Percentiles rank a stretch among this genome's conserved stretches.
Evolutionary conservation across 768 basidiomycete genomes (phyloP).

Genomic region (Lentinus brumalis): DNA sequence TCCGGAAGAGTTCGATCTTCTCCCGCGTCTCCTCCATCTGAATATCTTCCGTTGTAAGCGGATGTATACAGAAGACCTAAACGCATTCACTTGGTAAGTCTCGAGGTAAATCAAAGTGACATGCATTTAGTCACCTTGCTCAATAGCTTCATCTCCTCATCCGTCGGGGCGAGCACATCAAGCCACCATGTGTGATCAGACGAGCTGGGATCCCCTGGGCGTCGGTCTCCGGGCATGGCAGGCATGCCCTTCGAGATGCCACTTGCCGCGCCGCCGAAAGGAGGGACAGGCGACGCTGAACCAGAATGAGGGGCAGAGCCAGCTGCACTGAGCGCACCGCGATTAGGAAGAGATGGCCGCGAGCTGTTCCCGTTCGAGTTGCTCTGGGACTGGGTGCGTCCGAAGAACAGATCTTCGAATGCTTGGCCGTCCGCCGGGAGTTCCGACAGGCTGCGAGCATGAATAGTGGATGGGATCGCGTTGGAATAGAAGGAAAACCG

Average conservation of each 20-base stretch:
- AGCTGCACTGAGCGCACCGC: not conserved
- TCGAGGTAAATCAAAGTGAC: not conserved
- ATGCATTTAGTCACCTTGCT: constrained; percentile 64
- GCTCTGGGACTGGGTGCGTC: constrained; percentile 33
- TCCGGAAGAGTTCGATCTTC: constrained; percentile 98
- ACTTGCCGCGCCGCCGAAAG: not conserved
- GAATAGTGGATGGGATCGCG: constrained; percentile 87
- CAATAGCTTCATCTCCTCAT: constrained; percentile 97
- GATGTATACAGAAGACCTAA: constrained; percentile 96
- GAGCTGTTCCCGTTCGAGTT: constrained; percentile 2
- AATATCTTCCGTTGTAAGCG: constrained; percentile 98
- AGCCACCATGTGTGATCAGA: constrained; percentile 96
- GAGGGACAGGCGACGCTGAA: constrained; percentile 12
- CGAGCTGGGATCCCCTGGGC: constrained; percentile 36
- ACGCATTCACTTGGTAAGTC: not conserved
- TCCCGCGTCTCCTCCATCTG: constrained; percentile 99
- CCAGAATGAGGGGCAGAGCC: constrained; percentile 19
- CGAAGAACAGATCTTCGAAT: constrained; percentile 87
- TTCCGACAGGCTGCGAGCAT: constrained; percentile 90
- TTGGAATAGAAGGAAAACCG: constrained; percentile 99
- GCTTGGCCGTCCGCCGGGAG: constrained; percentile 92
- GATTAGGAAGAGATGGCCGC: not conserved
- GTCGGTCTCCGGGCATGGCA: constrained; percentile 14
- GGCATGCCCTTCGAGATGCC: constrained; percentile 22
- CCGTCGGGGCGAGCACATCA: constrained; percentile 90